Evolutionary conservation across 805 yeast genomes (phyloP), one percentile per base, ranked within the genome.

Genomic region (Hanseniaspora valbyensis): DNA sequence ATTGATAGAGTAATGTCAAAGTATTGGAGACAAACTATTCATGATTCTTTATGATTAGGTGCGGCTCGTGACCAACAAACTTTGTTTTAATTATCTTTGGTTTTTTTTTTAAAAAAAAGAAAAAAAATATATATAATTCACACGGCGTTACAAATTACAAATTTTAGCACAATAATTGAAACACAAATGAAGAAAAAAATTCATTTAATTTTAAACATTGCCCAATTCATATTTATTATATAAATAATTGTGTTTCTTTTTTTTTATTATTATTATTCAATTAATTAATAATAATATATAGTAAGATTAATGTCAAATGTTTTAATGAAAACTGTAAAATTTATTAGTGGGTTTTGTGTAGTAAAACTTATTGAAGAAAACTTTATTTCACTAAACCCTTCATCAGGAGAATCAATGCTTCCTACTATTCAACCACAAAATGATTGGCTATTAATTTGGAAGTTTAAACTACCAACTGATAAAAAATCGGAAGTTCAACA

Each of bases 371-470:
- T 48, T 10, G 32, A 48, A 8, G 33, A 48, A 29, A 29, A 48
- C 13, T 4, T 48, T 6, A 37, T 48, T 7, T 48, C 51, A 0
- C 19, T 48, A 21, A 48, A 48, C 13, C 51, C 51, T 6, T 86
- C 97, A 0, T 70, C 80, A 55, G 98, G 98, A 1, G 96, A 88
- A 61, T 84, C 95, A 25, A 92, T 92, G 98, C 72, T 92, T 36
- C 96, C 97, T 0, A 88, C 97, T 0, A 66, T 92, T 21, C 79
- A 81, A 48, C 76, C 81, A 9, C 67, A 74, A 21, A 76, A 81
- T 45, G 96, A 90, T 63, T 86, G 75, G 51, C 25, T 48, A 8
- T 21, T 48, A 14, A 48, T 48, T 4, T 48, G 44, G 44, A 48
- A 48, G 16, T 48, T 48, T 37, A 48, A 37, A 6, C 19, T 48